Evolutionary conservation across 2,329 filamentous ascomycete genomes (phyloP).

Genomic region (Neurospora crassa): DNA sequence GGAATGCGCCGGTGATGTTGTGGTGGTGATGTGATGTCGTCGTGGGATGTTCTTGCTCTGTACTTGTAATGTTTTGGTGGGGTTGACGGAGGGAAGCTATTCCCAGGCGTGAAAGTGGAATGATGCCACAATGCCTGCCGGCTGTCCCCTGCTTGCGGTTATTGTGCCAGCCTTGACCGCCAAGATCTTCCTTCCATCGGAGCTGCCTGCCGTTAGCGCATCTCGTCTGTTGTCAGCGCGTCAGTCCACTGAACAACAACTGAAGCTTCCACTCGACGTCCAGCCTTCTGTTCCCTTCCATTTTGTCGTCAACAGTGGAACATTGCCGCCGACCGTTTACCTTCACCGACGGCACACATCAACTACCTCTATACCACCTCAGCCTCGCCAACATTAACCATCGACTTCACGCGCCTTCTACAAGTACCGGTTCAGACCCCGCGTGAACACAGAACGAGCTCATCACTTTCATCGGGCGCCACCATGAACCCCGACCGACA

Average conservation of each 20-base stretch:
- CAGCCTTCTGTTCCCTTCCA: background rate
- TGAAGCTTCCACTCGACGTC: background rate
- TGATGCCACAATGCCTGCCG: background rate
- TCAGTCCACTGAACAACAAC: background rate
- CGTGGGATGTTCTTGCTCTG: background rate
- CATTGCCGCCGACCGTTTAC: background rate
- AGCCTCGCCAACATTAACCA: background rate
- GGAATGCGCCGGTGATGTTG: background rate
- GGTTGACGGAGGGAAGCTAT: background rate
- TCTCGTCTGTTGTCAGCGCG: background rate
- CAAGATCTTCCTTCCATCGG: background rate
- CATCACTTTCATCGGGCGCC: slow-evolving; percentile 3
- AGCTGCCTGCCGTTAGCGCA: background rate
- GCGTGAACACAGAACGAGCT: background rate
- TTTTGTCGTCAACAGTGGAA: background rate
- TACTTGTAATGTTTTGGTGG: background rate
- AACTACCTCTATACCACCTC: background rate
- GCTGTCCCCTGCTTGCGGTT: background rate
- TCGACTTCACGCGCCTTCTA: background rate
- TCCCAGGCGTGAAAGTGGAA: background rate
- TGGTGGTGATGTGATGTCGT: background rate
- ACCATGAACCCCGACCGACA: slow-evolving; percentile 46
- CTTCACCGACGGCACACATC: background rate
- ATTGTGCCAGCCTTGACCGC: background rate
- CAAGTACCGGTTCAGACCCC: background rate